Evolutionary conservation across 306 rosid species (phyloP).

Genomic region (Vachellia pachyceras): DNA sequence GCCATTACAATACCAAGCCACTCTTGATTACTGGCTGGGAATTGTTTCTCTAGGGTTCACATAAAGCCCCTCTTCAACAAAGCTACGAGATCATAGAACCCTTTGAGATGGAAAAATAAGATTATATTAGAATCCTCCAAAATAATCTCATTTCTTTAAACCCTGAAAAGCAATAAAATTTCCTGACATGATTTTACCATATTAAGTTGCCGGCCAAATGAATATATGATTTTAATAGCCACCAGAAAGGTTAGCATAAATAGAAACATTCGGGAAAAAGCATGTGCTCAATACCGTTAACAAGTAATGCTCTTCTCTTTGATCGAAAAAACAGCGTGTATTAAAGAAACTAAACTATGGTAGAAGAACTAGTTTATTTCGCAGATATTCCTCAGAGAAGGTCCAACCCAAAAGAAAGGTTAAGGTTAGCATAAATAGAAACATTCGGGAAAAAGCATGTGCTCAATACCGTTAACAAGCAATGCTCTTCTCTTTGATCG

Average conservation of each 20-base stretch:
- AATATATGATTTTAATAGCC: background rate
- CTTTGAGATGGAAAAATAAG: background rate
- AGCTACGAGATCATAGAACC: background rate
- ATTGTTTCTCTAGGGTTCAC: conserved; percentile 9
- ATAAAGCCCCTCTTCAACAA: conserved; percentile 3
- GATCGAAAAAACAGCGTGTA: background rate
- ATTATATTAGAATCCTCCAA: background rate
- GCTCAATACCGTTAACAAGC: background rate
- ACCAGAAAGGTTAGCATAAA: background rate
- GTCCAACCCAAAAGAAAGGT: no score
- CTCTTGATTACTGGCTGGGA: conserved; percentile 1
- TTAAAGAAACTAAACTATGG: background rate
- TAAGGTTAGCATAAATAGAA: conserved; percentile 4
- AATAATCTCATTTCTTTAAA: background rate
- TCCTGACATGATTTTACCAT: background rate
- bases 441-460: background rate
- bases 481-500: background rate
- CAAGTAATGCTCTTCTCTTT: background rate
- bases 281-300: background rate
- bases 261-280: background rate
- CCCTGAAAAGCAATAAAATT: background rate
- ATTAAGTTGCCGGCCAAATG: background rate
- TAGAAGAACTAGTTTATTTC: background rate
- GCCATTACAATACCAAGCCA: background rate
- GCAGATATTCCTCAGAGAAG: background rate